Evolutionary conservation across 257 asterid genomes (phyloP), one percentile per base, ranked within the genome.

Genomic region (Capsicum baccatum): DNA sequence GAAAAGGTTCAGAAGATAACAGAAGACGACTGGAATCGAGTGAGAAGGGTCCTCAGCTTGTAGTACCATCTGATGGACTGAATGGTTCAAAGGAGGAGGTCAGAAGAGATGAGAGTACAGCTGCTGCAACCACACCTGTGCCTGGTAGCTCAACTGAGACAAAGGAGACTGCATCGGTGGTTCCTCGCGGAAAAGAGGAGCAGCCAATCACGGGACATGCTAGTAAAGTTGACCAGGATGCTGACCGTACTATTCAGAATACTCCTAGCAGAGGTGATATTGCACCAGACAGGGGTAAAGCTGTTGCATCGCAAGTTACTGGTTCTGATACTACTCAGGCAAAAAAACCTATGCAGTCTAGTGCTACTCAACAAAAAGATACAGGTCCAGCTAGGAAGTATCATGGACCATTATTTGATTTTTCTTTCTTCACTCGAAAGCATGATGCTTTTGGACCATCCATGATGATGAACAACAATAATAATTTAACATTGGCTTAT

Each of bases 391-490:
- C 91, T 52, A 91, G 97, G 86, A 97, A 97, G 88, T 97, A 97
- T 90, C 99, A 97, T 13, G 99, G 99, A 54, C 99, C 99, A 81
- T 87, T 97, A 84, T 97, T 95, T 83, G 99, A 97, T 91, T 97
- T 97, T 87, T 99, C 99, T 9, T 95, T 90, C 82, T 97, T 97
- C 90, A 97, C 98, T 74, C 91, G 99, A 85, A 95, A 97, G 89
- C 95, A 94, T 64, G 99, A 95, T 73, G 87, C 92, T 81, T 94
- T 93, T 87, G 98, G 99, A 67, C 85, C 98, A 33, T 87, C 98
- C 68, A 85, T 91, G 96, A 90, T 87, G 87, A 81, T 91, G 93
- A 95, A 93, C 92, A 91, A 79, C 88, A 93, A 89, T 68, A 92
- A 89, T 86, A 94, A 91, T 90, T 87, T 95, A 86, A 86, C 87